Base-by-base conservation (phyloP, 495 filamentous ascomycete species). In the Collariella sp. region DNA sequence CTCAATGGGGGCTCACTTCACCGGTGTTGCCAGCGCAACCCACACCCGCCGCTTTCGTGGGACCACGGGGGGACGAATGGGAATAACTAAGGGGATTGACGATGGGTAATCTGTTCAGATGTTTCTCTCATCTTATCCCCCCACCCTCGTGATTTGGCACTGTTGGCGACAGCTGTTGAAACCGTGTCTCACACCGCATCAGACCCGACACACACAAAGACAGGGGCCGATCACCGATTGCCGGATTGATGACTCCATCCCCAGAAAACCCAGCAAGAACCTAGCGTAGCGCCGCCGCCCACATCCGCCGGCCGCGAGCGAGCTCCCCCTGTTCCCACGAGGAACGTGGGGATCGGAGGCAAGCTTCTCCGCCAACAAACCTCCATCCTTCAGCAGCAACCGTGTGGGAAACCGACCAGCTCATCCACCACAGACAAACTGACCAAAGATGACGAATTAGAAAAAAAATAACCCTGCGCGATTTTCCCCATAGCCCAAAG, bases 1-100 rank as follows among this genome's bases (percentile, higher is more conserved):
- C 20, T 54, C 9, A 7, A n/a, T 43, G 33, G 39, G 20, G 16
- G 33, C 44, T 50, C 15, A 43, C 41, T 52, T 60, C 36, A 60
- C 57, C 57, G 57, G 53, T 59, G 48, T 48, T 56, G 57, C 57
- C 13, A 49, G 51, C 31, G 53, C 49, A 52, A 60, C 53, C n/a
- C 57, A 50, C 57, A 55, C 53, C n/a, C 46, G 5, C 52, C 33
- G 29, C 24, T 24, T 26, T 38, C 52, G 51, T 58, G 50, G 34
- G 38, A 50, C 50, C 33, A 44, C 31, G 38, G 50, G 24, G 47
- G 45, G 34, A n/a, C 35, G 24, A 36, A 46, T 39, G 42, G 41
- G 39, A 34, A 35, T 39, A n/a, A n/a, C 13, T 18, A 6, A 42
- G 35, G 47, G 34, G 46, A 52, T 38, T 33, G 31, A 16, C 39